A percentile compares a stretch with the other conserved stretches of the same genome.
phyloP scores from a whole-genome alignment of 192 early-diverging fungal genomes.

The Paraglomus brasilianum region DNA sequence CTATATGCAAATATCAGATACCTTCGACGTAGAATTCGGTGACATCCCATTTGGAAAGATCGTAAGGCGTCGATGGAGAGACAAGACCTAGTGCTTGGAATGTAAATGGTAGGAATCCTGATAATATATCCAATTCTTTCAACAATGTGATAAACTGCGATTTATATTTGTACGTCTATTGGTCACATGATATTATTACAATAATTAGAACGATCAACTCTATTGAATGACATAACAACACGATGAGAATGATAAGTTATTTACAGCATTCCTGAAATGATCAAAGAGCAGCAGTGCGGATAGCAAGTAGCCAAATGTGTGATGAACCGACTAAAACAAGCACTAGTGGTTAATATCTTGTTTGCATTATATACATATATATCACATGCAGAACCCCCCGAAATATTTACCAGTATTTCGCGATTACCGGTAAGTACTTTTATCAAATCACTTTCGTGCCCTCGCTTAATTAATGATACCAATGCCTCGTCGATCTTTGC shows the following conservation, averaged over 20 bases:
- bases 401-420: conserved; percentile 29
- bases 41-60: conserved; percentile 69
- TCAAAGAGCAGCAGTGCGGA: conserved; percentile 74
- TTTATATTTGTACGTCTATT: conserved; percentile 66
- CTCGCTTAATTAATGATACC: not conserved
- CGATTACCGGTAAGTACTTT: conserved; percentile 1
- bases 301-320: conserved; percentile 64
- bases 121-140: conserved; percentile 47
- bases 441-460: not conserved
- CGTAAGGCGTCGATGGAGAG: conserved; percentile 49
- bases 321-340: conserved; percentile 30
- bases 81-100: conserved; percentile 65
- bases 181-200: not conserved
- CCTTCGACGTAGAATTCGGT: conserved; percentile 62
- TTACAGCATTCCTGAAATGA: conserved; percentile 76
- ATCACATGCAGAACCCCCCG: conserved; percentile 17
- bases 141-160: conserved; percentile 56
- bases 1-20: conserved; percentile 33
- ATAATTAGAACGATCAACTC: not conserved
- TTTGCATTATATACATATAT: not conserved
- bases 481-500: conserved; percentile 13
- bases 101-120: conserved; percentile 58
- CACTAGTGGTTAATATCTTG: too few species aligned
- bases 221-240: not conserved
- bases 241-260: conserved; percentile 6